Conservation (phyloP, 1,284 basidiomycete species). For the Ustilago loliicola region DNA sequence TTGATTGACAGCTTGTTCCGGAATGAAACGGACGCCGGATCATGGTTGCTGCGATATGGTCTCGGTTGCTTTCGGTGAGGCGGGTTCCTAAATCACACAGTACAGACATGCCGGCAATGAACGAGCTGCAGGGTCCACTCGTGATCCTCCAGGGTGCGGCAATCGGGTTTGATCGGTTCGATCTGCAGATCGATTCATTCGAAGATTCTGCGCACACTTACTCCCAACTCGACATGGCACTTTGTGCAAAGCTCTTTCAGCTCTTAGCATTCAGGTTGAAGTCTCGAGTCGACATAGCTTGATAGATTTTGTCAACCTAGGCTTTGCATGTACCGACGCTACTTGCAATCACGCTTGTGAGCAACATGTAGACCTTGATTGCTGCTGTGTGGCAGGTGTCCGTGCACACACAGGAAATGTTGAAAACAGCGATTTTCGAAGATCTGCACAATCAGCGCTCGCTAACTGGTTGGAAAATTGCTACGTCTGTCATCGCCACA, state of each 20-base stretch:
- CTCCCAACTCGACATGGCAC: too few relatives aligned
- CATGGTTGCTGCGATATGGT: neutral
- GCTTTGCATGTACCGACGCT: too few relatives aligned
- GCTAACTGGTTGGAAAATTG: constrained; percentile 2
- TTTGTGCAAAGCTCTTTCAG: too few relatives aligned
- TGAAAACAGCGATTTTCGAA: neutral
- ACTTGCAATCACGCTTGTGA: neutral
- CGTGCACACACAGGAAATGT: neutral
- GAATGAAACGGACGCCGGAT: too few relatives aligned
- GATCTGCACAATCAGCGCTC: constrained; percentile 1
- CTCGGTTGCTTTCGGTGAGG: neutral
- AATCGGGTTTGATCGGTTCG: neutral
- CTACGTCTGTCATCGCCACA: neutral
- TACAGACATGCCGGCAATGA: neutral
- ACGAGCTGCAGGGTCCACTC: neutral
- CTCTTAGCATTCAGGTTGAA: too few relatives aligned
- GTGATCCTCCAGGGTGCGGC: neutral
- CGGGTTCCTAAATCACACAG: neutral
- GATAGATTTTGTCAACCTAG: too few relatives aligned
- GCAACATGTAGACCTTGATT: neutral
- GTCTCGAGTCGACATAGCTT: too few relatives aligned
- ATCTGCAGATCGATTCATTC: neutral
- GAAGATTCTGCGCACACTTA: neutral
- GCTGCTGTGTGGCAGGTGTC: neutral
- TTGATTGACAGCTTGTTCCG: too few relatives aligned